Evolutionary conservation across 805 yeast genomes (phyloP), one percentile per base, ranked within the genome.

Genomic region (Metschnikowia shivogae): DNA sequence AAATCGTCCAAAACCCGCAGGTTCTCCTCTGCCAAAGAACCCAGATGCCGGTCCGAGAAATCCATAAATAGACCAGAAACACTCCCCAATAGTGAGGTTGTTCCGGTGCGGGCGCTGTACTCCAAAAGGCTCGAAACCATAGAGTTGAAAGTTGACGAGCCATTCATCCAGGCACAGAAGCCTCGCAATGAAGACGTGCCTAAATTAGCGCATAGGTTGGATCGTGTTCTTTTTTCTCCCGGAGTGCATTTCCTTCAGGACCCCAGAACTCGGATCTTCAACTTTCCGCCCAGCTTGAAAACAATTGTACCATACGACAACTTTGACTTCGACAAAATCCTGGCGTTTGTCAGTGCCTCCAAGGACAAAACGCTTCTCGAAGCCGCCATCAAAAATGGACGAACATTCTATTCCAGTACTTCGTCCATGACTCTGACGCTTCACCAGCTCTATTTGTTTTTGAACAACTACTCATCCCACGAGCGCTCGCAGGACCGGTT

Each of bases 401-500:
- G 55, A 59, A 62, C 58, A 45, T 92, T 73, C 59, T 78, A 77
- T 46, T 86, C 95, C 1, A 89, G 97, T 1, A 89, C 98, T 0
- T 86, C 95, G 14, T 86, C 96, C 1, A 77, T 92, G 86, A 90
- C 98, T 0, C 73, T 82, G 1, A 65, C 82, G 0, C 71, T 92
- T 36, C 72, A 82, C 3, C 95, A 89, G 40, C 68, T 92, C 47
- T 97, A 93, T 64, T 73, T 72, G 47, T 65, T 87, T 8, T 59
- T 93, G 33, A 81, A 83, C 54, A 72, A 68, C 45, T 70, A 67
- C 49, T 35, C 47, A 12, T 22, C 42, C 10, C 42, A 53, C 19
- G 48, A 53, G 2, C 36, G 38, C 7, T 43, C 55, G 1, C 49
- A 48, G 11, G 43, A 53, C 10, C 53, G 74, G 30, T 67, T 68